phyloP scores from a whole-genome alignment of 306 rosid species.

The Phaseolus lunatus region DNA sequence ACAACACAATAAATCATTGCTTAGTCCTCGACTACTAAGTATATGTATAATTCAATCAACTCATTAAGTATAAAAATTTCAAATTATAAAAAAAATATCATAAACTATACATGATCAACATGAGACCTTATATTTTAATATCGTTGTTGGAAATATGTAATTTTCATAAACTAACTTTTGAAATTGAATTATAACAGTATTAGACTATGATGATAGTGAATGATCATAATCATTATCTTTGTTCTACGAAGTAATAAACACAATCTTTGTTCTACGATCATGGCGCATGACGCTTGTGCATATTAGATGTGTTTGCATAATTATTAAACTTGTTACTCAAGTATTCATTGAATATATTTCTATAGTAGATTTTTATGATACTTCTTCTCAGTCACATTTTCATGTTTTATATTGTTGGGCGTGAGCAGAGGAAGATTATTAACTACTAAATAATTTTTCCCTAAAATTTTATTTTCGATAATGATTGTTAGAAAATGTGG shows the following conservation, averaged over 20 bases:
- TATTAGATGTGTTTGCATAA: slow-evolving; percentile 6
- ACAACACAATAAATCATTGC: too few species aligned
- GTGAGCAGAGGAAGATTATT: slow-evolving; percentile 28
- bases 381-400: neutral
- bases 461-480: neutral
- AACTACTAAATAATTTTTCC: neutral
- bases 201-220: neutral
- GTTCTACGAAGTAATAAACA: slow-evolving; percentile 29
- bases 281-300: neutral
- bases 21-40: too few species aligned
- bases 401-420: slow-evolving; percentile 32
- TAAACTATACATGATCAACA: too few species aligned
- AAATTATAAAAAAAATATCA: too few species aligned
- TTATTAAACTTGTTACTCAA: slow-evolving; percentile 38
- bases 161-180: neutral
- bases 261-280: slow-evolving; percentile 16
- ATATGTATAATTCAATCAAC: too few species aligned
- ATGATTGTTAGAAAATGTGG: slow-evolving; percentile 28
- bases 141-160: too few species aligned
- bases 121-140: too few species aligned
- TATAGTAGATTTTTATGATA: slow-evolving; percentile 13
- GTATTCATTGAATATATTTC: slow-evolving; percentile 36
- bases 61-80: too few species aligned
- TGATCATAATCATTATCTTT: slow-evolving; percentile 16
- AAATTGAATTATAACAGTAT: neutral